Evolutionary conservation across 192 early-diverging fungal genomes (phyloP), one percentile per base, ranked within the genome.

Genomic region (Linnemannia hyalina): DNA sequence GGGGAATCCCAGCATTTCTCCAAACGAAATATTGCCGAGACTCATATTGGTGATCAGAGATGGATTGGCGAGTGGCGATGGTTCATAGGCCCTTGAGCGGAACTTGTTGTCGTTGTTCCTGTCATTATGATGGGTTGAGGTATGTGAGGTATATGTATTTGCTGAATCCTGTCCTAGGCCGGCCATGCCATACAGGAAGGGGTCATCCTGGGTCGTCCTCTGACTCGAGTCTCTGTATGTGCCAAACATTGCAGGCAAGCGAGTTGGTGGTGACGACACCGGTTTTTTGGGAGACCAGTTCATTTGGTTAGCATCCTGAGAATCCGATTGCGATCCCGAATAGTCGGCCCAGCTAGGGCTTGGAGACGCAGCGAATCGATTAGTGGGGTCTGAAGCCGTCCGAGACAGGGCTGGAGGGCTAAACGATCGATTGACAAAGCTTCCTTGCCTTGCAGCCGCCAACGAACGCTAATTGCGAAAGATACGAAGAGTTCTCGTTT

Each of bases 1-100:
- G 18, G 84, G 84, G 41, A 86, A 86, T 15, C 84, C 84, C 74
- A 86, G 60, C 75, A 86, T 78, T n/a, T 81, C 65, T 23, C 84
- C 84, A 40, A 86, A 54, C 0, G 84, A 86, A 42, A 86, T 86
- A 72, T 86, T 86, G 29, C 55, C 49, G 8, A 86, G 63, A 40
- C 80, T 54, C 79, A 86, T 80, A 52, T 76, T 78, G 16, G 57
- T 77, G 20, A 81, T 60, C 22, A 86, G 23, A 49, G 79, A 80
- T 40, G 84, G 84, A 49, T 86, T 78, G 20, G 84, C 79, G 1
- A 86, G 76, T 44, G 84, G 84, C 16, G 84, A 86, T 2, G 84
- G 79, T 35, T 86, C 79, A 68, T 86, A 86, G 7, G 84, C 84
- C 15, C 84, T 75, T 4, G 84, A 70, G 26, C 54, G 80, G 63